Percentiles rank a stretch among this genome's conserved stretches.
phyloP scores from a whole-genome alignment of 352 stramenopile species.

The Globisporangium heterothallicum region DNA sequence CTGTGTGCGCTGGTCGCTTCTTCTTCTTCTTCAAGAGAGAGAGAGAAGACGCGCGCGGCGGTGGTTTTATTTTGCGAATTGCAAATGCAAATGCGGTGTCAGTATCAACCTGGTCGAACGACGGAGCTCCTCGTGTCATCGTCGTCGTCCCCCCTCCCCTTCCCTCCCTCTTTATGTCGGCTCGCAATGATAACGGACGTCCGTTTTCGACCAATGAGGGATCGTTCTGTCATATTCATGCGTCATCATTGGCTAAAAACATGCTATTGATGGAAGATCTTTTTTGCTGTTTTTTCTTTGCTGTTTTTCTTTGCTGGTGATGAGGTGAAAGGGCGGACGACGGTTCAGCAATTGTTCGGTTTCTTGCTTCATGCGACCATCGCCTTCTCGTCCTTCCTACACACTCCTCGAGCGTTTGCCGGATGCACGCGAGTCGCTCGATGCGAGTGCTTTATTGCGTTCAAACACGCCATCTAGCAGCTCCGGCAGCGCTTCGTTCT shows the following conservation, averaged over 20 bases:
- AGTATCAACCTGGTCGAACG: background rate
- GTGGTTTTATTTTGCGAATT: too few species aligned
- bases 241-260: background rate
- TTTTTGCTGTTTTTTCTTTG: too few species aligned
- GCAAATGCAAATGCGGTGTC: background rate
- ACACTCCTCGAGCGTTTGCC: background rate
- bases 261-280: too few species aligned
- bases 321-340: background rate
- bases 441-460: slow-evolving; percentile 4
- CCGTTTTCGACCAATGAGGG: background rate
- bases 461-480: slow-evolving; percentile 11
- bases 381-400: too few species aligned
- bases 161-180: background rate
- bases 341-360: background rate
- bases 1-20: too few species aligned
- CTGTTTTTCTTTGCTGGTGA: slow-evolving; percentile 1
- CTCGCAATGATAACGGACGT: slow-evolving; percentile 8
- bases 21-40: too few species aligned
- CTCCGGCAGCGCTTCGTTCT: slow-evolving; percentile 5
- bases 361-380: too few species aligned
- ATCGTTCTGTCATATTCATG: background rate
- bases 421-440: background rate
- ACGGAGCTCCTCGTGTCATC: slow-evolving; percentile 5
- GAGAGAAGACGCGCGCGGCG: too few species aligned
- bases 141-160: slow-evolving; percentile 1